These are phyloP conservation scores for Medicago ruthenica DNA, from an alignment of 306 rosid genomes.

Conservation along the genomic window DNA sequence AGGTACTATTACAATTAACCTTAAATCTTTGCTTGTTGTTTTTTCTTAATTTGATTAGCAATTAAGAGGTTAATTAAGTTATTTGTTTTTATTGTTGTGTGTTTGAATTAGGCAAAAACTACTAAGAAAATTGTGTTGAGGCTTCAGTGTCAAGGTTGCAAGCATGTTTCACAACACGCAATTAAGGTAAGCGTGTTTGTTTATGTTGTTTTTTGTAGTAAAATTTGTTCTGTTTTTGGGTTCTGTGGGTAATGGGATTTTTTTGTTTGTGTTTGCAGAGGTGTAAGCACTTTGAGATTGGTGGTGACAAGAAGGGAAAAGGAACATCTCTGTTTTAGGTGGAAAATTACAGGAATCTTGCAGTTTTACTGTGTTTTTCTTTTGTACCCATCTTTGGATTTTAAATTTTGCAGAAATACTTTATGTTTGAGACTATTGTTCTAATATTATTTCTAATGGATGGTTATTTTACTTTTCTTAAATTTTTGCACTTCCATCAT, in stretches of 20 bases:
- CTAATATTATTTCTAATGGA: constrained; percentile 38
- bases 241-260: background rate
- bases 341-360: background rate
- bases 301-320: constrained; percentile 63
- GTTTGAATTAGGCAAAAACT: constrained; percentile 51
- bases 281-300: constrained; percentile 62
- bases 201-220: background rate
- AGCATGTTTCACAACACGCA: constrained; percentile 58
- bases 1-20: constrained; percentile 27
- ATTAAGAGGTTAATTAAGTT: background rate
- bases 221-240: background rate
- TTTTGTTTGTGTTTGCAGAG: constrained; percentile 42
- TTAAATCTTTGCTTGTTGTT: background rate
- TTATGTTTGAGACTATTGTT: constrained; percentile 24
- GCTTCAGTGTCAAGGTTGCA: constrained; percentile 62
- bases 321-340: constrained; percentile 60
- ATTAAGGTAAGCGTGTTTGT: constrained; percentile 41
- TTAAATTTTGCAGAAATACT: constrained; percentile 4
- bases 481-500: background rate
- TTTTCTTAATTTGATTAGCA: background rate
- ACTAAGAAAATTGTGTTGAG: constrained; percentile 61
- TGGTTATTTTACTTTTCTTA: background rate
- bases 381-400: background rate
- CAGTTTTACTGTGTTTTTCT: background rate
- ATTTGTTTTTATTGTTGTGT: background rate